phyloP scores from a whole-genome alignment of 306 rosid species.

The Casuarina glauca region DNA sequence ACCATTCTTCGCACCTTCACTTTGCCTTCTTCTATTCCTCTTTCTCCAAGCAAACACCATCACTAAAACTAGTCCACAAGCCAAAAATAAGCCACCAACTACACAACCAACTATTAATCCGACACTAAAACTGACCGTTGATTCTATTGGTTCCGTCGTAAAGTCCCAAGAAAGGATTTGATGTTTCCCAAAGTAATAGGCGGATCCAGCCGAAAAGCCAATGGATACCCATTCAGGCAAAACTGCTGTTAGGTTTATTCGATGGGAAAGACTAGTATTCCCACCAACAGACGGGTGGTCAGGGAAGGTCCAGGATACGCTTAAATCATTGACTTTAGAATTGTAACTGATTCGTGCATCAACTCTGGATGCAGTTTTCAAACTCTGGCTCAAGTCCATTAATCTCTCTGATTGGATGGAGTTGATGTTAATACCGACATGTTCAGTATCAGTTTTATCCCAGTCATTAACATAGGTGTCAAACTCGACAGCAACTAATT shows the following conservation, averaged over 20 bases:
- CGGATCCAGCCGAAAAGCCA: constrained; percentile 7
- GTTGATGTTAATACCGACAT: constrained; percentile 2
- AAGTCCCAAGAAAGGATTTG: constrained; percentile 3
- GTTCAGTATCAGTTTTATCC: background rate
- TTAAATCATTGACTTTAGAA: background rate
- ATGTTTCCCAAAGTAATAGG: background rate
- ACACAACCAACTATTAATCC: background rate
- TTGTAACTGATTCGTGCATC: background rate
- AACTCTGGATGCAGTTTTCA: background rate
- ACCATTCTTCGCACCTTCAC: background rate
- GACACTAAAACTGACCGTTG: background rate
- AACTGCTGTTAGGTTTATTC: background rate
- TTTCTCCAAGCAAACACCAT: background rate
- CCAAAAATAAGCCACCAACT: background rate
- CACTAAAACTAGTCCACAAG: background rate
- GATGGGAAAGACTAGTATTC: background rate
- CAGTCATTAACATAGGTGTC: background rate
- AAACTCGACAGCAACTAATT: constrained; percentile 1
- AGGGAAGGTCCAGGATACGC: background rate
- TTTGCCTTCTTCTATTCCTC: background rate
- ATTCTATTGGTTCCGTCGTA: background rate
- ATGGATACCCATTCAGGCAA: constrained; percentile 12
- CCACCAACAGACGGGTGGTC: background rate
- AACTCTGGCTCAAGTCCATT: background rate
- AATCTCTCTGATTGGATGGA: background rate